These are phyloP conservation scores for Eutypella sp. DNA, from an alignment of 2,329 filamentous ascomycete genomes.

Conservation along the genomic window DNA sequence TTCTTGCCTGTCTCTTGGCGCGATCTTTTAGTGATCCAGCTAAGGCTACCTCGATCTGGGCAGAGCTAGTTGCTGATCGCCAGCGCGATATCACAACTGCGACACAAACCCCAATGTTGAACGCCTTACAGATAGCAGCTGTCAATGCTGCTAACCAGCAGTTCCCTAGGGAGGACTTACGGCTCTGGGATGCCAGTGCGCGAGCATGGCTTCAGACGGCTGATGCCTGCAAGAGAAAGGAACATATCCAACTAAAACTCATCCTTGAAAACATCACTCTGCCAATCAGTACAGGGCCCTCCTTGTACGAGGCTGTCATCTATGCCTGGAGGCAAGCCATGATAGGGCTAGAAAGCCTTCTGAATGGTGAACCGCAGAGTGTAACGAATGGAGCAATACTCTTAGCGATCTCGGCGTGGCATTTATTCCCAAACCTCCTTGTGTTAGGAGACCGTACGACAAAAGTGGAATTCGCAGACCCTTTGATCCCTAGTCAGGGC, in stretches of 20 bases:
- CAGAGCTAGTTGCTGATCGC: constrained; percentile 19
- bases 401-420: background rate
- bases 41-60: constrained; percentile 28
- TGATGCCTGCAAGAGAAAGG: constrained; percentile 13
- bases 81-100: background rate
- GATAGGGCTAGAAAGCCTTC: constrained; percentile 1
- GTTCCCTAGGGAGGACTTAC: constrained; percentile 16
- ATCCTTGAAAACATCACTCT: constrained; percentile 17
- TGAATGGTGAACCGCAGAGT: background rate
- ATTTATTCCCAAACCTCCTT: background rate
- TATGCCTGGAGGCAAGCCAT: constrained; percentile 19
- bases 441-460: background rate
- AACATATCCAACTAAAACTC: constrained; percentile 19
- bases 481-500: background rate
- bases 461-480: background rate
- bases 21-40: constrained; percentile 13
- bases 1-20: constrained; percentile 30
- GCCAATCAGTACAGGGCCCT: background rate
- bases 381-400: background rate
- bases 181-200: constrained; percentile 26
- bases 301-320: constrained; percentile 6
- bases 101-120: background rate
- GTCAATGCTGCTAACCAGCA: constrained; percentile 11
- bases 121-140: background rate
- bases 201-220: constrained; percentile 26